Conservation (phyloP, 257 asterid species). For the Nicotiana tomentosiformis region DNA sequence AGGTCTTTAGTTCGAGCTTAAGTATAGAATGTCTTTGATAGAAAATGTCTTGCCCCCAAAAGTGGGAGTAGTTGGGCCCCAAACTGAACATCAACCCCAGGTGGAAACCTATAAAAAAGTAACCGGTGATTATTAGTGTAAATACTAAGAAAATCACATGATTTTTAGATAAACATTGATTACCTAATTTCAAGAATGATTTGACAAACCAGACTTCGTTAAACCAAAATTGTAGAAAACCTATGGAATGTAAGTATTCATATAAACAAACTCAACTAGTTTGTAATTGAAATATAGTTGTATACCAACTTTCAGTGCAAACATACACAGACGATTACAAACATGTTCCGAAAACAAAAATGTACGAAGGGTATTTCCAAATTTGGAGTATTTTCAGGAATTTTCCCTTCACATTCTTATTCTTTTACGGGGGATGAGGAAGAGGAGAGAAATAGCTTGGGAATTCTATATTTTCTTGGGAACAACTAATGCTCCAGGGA, state of each 20-base stretch:
- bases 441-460: background rate
- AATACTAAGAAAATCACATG: background rate
- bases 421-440: background rate
- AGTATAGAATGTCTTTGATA: too few species aligned
- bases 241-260: background rate
- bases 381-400: background rate
- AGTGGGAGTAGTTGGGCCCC: too few species aligned
- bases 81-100: too few species aligned
- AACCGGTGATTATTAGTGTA: too few species aligned
- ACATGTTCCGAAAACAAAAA: background rate
- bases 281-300: background rate
- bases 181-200: background rate
- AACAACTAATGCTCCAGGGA: background rate
- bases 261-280: background rate
- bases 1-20: too few species aligned
- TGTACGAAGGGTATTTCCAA: background rate
- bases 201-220: background rate
- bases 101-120: too few species aligned
- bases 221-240: background rate
- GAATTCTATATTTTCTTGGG: background rate
- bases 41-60: too few species aligned
- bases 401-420: background rate
- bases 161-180: background rate
- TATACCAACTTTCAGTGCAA: background rate
- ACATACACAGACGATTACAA: background rate